Percentiles rank a stretch among this genome's conserved stretches.
Evolutionary conservation across 805 yeast species (phyloP).

Genomic region (Zygotorulaspora chibaensis): DNA sequence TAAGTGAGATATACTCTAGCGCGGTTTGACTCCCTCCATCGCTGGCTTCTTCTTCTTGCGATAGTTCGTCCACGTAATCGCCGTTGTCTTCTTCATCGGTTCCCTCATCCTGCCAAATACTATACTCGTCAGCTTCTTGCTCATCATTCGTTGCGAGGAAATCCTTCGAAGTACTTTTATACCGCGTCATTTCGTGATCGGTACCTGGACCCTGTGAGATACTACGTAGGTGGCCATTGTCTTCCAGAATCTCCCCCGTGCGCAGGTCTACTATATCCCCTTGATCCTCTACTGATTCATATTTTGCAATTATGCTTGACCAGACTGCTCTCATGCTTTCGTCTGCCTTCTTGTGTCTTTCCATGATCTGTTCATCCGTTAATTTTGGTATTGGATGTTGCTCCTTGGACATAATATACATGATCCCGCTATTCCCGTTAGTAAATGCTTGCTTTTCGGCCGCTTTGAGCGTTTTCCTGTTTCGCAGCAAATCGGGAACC

Average conservation of each 20-base stretch:
- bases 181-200: conserved; percentile 12
- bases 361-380: conserved; percentile 34
- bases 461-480: neutral
- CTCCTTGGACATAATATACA: conserved; percentile 33
- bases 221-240: conserved; percentile 65
- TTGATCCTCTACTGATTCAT: conserved; percentile 47
- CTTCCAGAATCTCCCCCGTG: conserved; percentile 60
- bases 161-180: conserved; percentile 25
- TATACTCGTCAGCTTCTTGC: conserved; percentile 7
- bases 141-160: conserved; percentile 16
- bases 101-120: conserved; percentile 17
- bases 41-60: conserved; percentile 3
- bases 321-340: conserved; percentile 40
- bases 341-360: conserved; percentile 34
- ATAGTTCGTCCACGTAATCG: conserved; percentile 10
- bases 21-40: neutral
- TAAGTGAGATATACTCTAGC: neutral
- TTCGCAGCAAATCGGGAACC: neutral
- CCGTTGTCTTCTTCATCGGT: conserved; percentile 9
- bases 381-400: conserved; percentile 30
- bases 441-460: neutral
- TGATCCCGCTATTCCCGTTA: conserved; percentile 14
- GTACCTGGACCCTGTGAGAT: conserved; percentile 28
- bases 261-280: conserved; percentile 63
- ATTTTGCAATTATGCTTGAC: conserved; percentile 51